Evolutionary conservation across 257 asterid genomes (phyloP), one percentile per base, ranked within the genome.

Genomic region (Leptodermis oblonga): DNA sequence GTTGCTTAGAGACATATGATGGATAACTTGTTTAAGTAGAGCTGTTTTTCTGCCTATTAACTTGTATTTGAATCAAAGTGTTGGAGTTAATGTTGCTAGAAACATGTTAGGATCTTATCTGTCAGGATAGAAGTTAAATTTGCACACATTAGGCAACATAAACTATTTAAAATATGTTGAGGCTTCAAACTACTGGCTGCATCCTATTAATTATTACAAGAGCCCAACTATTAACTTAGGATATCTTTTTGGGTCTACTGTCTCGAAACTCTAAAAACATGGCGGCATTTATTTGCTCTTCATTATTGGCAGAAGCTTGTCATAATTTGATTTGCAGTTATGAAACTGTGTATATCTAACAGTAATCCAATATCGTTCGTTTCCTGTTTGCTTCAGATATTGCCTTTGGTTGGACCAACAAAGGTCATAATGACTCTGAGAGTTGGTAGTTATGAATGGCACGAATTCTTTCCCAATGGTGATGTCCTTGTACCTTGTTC

Each of bases 391-490:
- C 49, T 22, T 72, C 33, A 94, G 99, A 87, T 94, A 73, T 65
- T 89, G 90, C 99, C 99, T 13, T 81, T 94, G 84, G 86, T 94
- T 78, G 86, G 80, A 79, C 99, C 99, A 72, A 94, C 98, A 70
- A 73, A 73, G 80, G 42, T 74, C 14, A 89, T 94, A 68, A 84
- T 94, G 99, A 59, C 64, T 70, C 71, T 89, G 81, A 78, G 80
- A 77, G 81, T 94, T 84, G 78, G 82, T 77, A 81, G 62, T 81
- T 94, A 86, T 68, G 97, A 94, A 63, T 94, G 99, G 99, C 99
- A 94, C 33, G 99, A 94, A 69, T 85, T 94, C 82, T 91, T 91
- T 66, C 99, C 99, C 34, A 80, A 89, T 54, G 90, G 99, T 91
- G 88, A 78, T 36, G 61, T 74, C 71, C 65, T 68, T 68, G 43